Base-by-base conservation (phyloP, 805 yeast species). In the Brettanomyces nanus region DNA sequence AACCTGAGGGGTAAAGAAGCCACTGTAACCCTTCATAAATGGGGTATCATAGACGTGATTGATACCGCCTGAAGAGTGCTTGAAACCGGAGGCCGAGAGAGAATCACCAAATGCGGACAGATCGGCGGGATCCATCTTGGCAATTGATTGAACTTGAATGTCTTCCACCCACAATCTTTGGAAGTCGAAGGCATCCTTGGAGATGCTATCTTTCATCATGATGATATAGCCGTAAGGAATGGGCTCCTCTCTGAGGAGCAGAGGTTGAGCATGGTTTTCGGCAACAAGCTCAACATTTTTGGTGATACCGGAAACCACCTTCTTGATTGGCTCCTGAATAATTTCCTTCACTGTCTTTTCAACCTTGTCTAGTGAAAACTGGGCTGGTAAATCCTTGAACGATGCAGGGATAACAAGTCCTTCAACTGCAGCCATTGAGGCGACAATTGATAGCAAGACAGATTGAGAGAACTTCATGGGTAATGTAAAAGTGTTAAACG, bases 201-300 rank as follows among this genome's bases (percentile, higher is more conserved):
- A 52, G 25, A 77, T 67, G 37, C 66, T 74, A 38, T 75, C 73
- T 67, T 86, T 87, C 66, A 90, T 78, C 36, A 89, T 87, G 49
- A 92, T 66, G 46, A 92, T 89, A 68, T 86, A 92, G 52, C 80
- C 79, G 65, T 82, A 71, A 27, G 87, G 80, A 49, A 82, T 73
- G 33, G 71, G 46, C 41, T 73, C 69, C 37, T 66, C 58, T 10
- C 56, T 52, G 36, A 71, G 72, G 22, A 75, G 50, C 28, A 80
- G 51, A 5, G 81, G 77, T 21, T 75, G 74, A 22, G 56, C 47
- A 13, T 58, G 53, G 10, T 45, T 44, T 19, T 42, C 45, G 14
- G 50, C 38, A 5, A 49, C 32, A 18, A 52, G 36, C 19, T 42
- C 25, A 11, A 38, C 43, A n/a, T 37, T 37, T 26, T 44, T 35